These are phyloP conservation scores for Juglanconis sp. DNA, from an alignment of 2,329 filamentous ascomycete genomes.

Conservation along the genomic window DNA sequence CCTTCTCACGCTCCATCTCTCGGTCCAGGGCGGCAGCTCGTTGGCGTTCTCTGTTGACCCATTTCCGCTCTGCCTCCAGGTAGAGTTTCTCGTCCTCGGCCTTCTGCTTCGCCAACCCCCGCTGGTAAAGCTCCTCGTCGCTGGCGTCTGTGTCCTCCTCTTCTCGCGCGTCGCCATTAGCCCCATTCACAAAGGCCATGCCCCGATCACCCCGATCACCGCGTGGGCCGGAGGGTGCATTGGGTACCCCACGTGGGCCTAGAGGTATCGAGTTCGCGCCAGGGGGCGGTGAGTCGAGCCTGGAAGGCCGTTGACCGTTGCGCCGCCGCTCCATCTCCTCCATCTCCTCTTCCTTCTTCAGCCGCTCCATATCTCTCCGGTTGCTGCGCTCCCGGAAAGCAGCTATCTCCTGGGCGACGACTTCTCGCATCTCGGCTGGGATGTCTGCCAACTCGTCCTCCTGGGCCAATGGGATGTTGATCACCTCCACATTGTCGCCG, in stretches of 20 bases:
- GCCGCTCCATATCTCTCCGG: slow-evolving; percentile 80
- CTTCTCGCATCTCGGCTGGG: slow-evolving; percentile 91
- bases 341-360: slow-evolving; percentile 86
- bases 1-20: slow-evolving; percentile 75
- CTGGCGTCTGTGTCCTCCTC: slow-evolving; percentile 86
- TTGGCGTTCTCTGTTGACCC: slow-evolving; percentile 84
- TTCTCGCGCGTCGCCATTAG: slow-evolving; percentile 64
- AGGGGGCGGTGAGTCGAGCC: slow-evolving; percentile 69
- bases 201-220: slow-evolving; percentile 51
- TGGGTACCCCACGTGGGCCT: slow-evolving; percentile 68
- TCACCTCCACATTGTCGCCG: slow-evolving; percentile 69
- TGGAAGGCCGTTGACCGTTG: slow-evolving; percentile 61
- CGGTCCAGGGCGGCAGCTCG: slow-evolving; percentile 81
- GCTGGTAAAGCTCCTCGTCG: slow-evolving; percentile 78
- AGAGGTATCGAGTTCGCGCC: slow-evolving; percentile 73
- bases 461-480: slow-evolving; percentile 80
- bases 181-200: slow-evolving; percentile 79
- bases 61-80: slow-evolving; percentile 81
- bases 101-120: slow-evolving; percentile 67
- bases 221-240: slow-evolving; percentile 66
- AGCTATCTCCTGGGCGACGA: slow-evolving; percentile 88
- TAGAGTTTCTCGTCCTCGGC: slow-evolving; percentile 78
- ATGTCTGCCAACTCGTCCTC: slow-evolving; percentile 97
- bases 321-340: slow-evolving; percentile 80
- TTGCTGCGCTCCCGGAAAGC: slow-evolving; percentile 92